A percentile compares a stretch with the other conserved stretches of the same genome.
Evolutionary conservation across 352 stramenopile species (phyloP).

Genomic region (Thalassiosira livingstoniorum): DNA sequence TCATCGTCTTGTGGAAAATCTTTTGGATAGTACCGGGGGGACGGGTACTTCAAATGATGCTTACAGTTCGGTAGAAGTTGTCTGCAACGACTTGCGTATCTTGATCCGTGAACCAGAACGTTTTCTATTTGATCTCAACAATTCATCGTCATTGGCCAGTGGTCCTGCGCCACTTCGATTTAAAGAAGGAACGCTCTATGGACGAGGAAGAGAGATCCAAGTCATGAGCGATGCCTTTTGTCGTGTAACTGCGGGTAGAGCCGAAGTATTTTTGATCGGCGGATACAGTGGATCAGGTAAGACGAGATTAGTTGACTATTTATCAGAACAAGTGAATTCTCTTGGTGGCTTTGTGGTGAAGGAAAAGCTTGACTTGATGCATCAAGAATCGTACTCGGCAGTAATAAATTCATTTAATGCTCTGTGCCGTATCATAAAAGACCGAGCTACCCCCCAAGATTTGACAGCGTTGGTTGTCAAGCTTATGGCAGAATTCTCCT

Average conservation of each 20-base stretch:
- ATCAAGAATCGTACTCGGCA: constrained; percentile 23
- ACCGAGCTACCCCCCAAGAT: constrained; percentile 13
- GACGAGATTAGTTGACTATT: constrained; percentile 28
- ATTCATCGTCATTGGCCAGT: not conserved
- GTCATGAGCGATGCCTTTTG: constrained; percentile 45
- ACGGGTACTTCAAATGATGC: constrained; percentile 1
- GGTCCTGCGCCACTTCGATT: constrained; percentile 6
- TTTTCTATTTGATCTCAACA: constrained; percentile 14
- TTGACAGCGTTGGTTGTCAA: constrained; percentile 26
- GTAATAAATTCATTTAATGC: constrained; percentile 33
- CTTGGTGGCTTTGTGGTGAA: constrained; percentile 40
- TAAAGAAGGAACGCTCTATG: constrained; percentile 23
- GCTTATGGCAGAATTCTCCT: constrained; percentile 25
- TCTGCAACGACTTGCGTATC: constrained; percentile 24
- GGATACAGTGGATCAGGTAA: constrained; percentile 50
- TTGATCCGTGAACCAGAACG: constrained; percentile 20
- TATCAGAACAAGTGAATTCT: constrained; percentile 18
- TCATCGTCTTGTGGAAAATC: constrained; percentile 20
- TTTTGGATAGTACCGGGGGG: constrained; percentile 2
- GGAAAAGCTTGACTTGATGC: constrained; percentile 45
- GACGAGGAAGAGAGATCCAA: constrained; percentile 20
- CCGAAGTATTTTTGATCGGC: constrained; percentile 46
- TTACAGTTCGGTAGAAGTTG: constrained; percentile 20
- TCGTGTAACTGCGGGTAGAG: constrained; percentile 31
- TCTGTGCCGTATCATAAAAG: constrained; percentile 36